Percentiles rank a stretch among this genome's conserved stretches.
Conservation (phyloP, 257 asterid species). For the Solanum lycopersicoides region DNA sequence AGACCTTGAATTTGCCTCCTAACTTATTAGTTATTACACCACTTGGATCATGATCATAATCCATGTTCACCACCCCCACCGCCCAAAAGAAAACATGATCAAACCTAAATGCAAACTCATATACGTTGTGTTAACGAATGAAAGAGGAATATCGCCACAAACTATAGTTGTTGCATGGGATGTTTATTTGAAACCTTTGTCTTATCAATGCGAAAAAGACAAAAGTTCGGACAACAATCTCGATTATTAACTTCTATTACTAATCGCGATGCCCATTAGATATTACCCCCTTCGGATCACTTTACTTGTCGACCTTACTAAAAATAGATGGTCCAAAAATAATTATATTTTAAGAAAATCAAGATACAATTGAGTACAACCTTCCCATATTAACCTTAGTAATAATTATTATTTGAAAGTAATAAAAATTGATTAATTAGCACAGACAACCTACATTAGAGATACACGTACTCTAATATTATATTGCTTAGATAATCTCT, state of each 20-base stretch:
- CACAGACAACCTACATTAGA: not conserved
- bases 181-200: not conserved
- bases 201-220: not conserved
- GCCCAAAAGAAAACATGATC: not conserved
- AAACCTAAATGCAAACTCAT: not conserved
- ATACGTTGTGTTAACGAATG: not conserved
- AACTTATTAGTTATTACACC: not conserved
- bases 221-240: not conserved
- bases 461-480: not conserved
- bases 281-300: not conserved
- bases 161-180: not conserved
- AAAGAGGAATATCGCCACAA: not conserved
- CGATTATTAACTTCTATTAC: not conserved
- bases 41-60: not conserved
- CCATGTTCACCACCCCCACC: not conserved
- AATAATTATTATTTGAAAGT: not conserved
- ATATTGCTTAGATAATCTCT: not conserved
- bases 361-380: not conserved
- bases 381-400: not conserved
- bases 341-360: not conserved
- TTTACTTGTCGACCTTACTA: not conserved
- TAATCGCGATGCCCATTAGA: not conserved
- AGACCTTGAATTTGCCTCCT: not conserved
- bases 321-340: not conserved
- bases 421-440: not conserved